Evolutionary conservation across 2,329 filamentous ascomycete species (phyloP).

Genomic region (Trichocomaceae sp.): DNA sequence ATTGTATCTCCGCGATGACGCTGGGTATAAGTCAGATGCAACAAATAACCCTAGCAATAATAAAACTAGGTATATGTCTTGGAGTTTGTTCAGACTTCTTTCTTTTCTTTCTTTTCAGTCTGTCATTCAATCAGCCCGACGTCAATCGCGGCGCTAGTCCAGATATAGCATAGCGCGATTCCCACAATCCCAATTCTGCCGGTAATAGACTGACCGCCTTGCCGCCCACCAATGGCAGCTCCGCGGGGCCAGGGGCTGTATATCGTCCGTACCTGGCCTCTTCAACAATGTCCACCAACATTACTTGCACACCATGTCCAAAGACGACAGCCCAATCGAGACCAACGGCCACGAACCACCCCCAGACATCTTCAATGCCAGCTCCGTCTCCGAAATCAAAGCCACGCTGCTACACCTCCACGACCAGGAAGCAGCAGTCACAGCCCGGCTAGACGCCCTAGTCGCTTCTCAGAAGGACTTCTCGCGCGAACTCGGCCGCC

Average conservation of each 20-base stretch:
- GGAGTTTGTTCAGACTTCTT: too few relatives aligned
- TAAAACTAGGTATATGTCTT: background rate
- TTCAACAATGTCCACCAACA: background rate
- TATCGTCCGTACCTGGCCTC: slow-evolving; percentile 1
- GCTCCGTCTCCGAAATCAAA: slow-evolving; percentile 71
- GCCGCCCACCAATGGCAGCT: too few relatives aligned
- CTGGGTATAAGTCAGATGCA: background rate
- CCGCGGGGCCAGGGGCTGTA: too few relatives aligned
- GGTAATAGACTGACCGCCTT: background rate
- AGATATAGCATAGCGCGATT: background rate
- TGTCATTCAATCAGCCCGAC: background rate
- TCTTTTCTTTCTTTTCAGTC: too few relatives aligned
- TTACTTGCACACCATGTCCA: slow-evolving; percentile 17
- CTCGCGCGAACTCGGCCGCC: slow-evolving; percentile 73
- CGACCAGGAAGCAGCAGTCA: slow-evolving; percentile 66
- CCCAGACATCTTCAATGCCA: slow-evolving; percentile 58
- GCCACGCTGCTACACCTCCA: slow-evolving; percentile 69
- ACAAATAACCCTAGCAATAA: background rate
- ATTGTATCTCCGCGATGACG: too few relatives aligned
- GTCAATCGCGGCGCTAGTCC: background rate
- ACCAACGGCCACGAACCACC: slow-evolving; percentile 26
- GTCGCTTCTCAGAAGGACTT: slow-evolving; percentile 80
- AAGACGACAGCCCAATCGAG: slow-evolving; percentile 10
- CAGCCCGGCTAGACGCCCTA: slow-evolving; percentile 65
- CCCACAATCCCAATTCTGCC: background rate